Evolutionary conservation across 305 asterid species (phyloP).

Genomic region (Andrographis paniculata): DNA sequence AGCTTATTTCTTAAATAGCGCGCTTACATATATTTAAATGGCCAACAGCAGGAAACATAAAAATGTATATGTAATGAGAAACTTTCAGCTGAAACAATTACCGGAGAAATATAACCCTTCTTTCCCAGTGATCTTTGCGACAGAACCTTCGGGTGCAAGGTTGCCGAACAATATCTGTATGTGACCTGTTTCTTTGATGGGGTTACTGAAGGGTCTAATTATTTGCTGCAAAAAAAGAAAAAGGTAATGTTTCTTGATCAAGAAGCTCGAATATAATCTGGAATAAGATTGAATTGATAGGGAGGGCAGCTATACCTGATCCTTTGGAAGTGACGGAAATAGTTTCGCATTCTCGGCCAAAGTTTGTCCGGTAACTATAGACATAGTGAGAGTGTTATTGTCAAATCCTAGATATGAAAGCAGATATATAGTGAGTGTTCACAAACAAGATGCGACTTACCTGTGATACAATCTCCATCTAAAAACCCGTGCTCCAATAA

Average conservation of each 20-base stretch:
- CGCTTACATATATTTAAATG: constrained; percentile 11
- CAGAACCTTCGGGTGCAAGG: constrained; percentile 96
- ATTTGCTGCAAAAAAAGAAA: constrained; percentile 58
- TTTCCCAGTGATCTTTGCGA: constrained; percentile 96
- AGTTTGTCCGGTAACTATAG: constrained; percentile 80
- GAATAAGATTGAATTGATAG: constrained; percentile 5
- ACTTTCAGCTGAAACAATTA: constrained; percentile 16
- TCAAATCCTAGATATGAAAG: too few relatives aligned
- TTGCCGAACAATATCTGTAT: constrained; percentile 87
- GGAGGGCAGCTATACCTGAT: constrained; percentile 51
- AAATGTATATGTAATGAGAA: constrained; percentile 2
- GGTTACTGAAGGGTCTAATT: constrained; percentile 74
- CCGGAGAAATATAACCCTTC: constrained; percentile 93
- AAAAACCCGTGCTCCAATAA: constrained; percentile 68
- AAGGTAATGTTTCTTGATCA: constrained; percentile 14
- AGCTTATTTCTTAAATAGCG: neutral
- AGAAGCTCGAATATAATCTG: constrained; percentile 13
- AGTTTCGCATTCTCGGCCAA: constrained; percentile 87
- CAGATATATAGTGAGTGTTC: constrained; percentile 7
- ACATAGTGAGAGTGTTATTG: constrained; percentile 7
- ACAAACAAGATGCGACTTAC: constrained; percentile 23
- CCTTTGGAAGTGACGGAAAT: constrained; percentile 65
- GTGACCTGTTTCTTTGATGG: constrained; percentile 90
- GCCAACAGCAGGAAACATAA: constrained; percentile 2
- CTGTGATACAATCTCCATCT: constrained; percentile 92